Evolutionary conservation across 495 filamentous ascomycete genomes (phyloP), one percentile per base, ranked within the genome.

Genomic region (Umbilicaria muhlenbergii): DNA sequence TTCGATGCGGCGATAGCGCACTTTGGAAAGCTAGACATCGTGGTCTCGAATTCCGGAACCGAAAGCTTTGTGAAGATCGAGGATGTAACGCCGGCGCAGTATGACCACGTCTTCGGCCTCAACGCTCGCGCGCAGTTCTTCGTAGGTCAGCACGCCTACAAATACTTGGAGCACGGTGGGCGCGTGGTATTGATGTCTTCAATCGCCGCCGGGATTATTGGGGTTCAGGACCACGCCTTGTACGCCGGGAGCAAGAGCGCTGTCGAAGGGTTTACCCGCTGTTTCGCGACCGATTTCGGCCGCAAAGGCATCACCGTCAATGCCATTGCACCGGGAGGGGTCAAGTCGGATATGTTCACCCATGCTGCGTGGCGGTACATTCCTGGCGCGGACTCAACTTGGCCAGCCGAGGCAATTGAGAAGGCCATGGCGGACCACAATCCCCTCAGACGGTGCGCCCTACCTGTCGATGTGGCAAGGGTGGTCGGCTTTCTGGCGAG

Each of bases 271-370:
- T 78, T 89, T 57, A 76, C 77, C 47, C 77, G 82, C 58, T 71
- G 70, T 43, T 83, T 89, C 53, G 74, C 83, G 3, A 67, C 73
- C 4, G 83, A 89, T 57, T 83, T 77, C 51, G 82, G 82, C 13
- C 68, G 69, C 53, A 74, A 74, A 59, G 72, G 73, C 38, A 82
- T 83, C 59, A 87, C 81, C 0, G 81, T 85, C 46, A 86, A 86
- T 45, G 77, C 75, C 2, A 73, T 87, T 34, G 81, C 82, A 0
- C 83, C 83, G 0, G 83, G 80, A 13, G 82, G 81, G 8, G 74
- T 86, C 58, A 85, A 85, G 73, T 78, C 69, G 32, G 82, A 88
- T 52, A 88, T 86, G 83, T 83, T 73, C 59, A 61, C 72, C 28
- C 66, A 74, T 48, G 77, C 78, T 52, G 68, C 74, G 6, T 77